Evolutionary conservation across 2,329 filamentous ascomycete genomes (phyloP).

Genomic region (Trichoderma cornu-damae): DNA sequence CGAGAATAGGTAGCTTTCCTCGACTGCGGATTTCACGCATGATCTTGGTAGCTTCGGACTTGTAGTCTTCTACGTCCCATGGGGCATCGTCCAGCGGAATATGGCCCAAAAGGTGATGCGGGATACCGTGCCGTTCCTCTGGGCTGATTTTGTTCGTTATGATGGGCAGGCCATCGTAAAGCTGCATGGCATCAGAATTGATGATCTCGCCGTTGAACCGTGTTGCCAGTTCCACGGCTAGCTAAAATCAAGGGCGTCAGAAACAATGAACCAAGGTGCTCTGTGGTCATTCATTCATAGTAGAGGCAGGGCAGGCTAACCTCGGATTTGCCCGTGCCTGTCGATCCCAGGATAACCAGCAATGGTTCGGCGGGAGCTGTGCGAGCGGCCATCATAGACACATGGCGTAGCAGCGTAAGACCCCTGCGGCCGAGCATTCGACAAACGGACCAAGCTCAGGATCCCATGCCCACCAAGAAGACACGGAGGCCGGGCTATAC

Average conservation of each 20-base stretch:
- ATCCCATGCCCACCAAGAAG: not conserved
- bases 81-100: slow-evolving; percentile 70
- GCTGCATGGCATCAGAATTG: slow-evolving; percentile 97
- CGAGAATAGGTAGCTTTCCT: slow-evolving; percentile 79
- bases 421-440: slow-evolving; percentile 29
- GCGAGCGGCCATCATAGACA: slow-evolving; percentile 36
- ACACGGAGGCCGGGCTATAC: no score
- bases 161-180: slow-evolving; percentile 85
- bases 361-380: slow-evolving; percentile 53
- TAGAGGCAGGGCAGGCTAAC: slow-evolving; percentile 49
- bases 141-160: slow-evolving; percentile 88
- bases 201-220: slow-evolving; percentile 88
- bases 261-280: not conserved
- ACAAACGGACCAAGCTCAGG: slow-evolving; percentile 18
- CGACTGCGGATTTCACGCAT: slow-evolving; percentile 74
- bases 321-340: slow-evolving; percentile 89
- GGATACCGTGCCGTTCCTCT: slow-evolving; percentile 70
- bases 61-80: slow-evolving; percentile 79
- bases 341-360: slow-evolving; percentile 80
- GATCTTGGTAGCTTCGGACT: slow-evolving; percentile 58
- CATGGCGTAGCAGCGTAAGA: slow-evolving; percentile 29
- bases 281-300: not conserved
- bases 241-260: slow-evolving; percentile 47
- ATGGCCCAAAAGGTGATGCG: slow-evolving; percentile 81
- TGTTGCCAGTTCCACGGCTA: slow-evolving; percentile 81